Percentiles rank a stretch among this genome's conserved stretches.
Conservation (phyloP, 2,329 filamentous ascomycete species). For the Colletotrichum ledebouriae region DNA sequence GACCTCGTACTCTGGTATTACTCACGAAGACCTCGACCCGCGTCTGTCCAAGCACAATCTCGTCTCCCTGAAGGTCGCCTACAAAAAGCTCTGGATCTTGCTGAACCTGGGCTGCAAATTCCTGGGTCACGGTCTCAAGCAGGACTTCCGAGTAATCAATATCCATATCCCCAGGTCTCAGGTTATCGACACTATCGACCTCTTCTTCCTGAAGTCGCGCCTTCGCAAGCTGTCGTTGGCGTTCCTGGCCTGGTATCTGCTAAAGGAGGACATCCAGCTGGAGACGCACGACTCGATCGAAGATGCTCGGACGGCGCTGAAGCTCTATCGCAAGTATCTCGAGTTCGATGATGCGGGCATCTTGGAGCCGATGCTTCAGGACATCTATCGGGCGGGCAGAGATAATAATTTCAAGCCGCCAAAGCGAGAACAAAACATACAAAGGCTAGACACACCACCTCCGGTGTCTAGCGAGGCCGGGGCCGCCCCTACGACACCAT, state of each 20-base stretch:
- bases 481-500: slow-evolving; percentile 61
- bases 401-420: slow-evolving; percentile 66
- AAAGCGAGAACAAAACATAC: slow-evolving; percentile 59
- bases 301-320: slow-evolving; percentile 90
- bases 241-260: slow-evolving; percentile 90
- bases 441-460: slow-evolving; percentile 68
- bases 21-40: slow-evolving; percentile 85
- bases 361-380: slow-evolving; percentile 84
- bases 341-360: slow-evolving; percentile 91
- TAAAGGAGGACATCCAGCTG: slow-evolving; percentile 94
- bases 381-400: slow-evolving; percentile 76
- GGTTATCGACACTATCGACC: slow-evolving; percentile 92
- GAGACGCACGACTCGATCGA: slow-evolving; percentile 96
- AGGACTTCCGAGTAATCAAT: slow-evolving; percentile 98
- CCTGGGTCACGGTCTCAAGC: slow-evolving; percentile 91
- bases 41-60: slow-evolving; percentile 84
- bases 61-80: slow-evolving; percentile 88
- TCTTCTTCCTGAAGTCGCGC: slow-evolving; percentile 86
- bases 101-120: slow-evolving; percentile 95
- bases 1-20: slow-evolving; percentile 93
- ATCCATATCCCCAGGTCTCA: slow-evolving; percentile 93
- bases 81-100: slow-evolving; percentile 98
- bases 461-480: slow-evolving; percentile 54
- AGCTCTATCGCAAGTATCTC: slow-evolving; percentile 88
- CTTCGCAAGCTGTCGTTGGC: slow-evolving; percentile 90